phyloP scores from a whole-genome alignment of 139 green algal genomes.

The Chloropicon primus region DNA sequence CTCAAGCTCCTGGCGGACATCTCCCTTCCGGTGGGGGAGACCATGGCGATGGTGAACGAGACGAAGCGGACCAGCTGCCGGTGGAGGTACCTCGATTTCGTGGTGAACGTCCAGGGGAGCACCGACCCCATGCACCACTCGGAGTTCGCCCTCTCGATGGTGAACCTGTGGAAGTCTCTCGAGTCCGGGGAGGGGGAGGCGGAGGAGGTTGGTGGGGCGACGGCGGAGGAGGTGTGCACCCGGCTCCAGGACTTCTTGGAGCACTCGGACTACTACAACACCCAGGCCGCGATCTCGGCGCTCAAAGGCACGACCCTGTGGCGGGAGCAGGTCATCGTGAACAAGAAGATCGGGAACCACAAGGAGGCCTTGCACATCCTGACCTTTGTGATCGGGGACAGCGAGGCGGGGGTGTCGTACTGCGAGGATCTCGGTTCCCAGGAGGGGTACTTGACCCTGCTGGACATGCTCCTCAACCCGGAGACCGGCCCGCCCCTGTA shows the following conservation, averaged over 20 bases:
- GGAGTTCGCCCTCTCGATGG: not conserved
- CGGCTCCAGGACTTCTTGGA: slow-evolving; percentile 39
- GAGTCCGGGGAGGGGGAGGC: not conserved
- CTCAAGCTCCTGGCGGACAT: not conserved
- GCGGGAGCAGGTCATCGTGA: slow-evolving; percentile 45
- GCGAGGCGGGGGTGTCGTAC: slow-evolving; percentile 44
- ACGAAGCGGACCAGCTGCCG: not conserved
- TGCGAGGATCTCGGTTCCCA: slow-evolving; percentile 24
- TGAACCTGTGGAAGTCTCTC: not conserved
- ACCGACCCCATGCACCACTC: not conserved
- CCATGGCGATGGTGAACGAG: not conserved
- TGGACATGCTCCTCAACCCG: slow-evolving; percentile 51
- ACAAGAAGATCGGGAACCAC: slow-evolving; percentile 41
- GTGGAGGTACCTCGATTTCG: not conserved
- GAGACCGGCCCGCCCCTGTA: slow-evolving; percentile 30
- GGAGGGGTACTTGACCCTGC: slow-evolving; percentile 31
- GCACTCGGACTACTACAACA: slow-evolving; percentile 32
- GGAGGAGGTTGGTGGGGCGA: not conserved
- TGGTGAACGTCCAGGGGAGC: not conserved
- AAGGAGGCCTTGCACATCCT: slow-evolving; percentile 41
- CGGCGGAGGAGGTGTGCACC: slow-evolving; percentile 24
- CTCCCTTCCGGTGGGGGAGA: not conserved
- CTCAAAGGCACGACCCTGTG: slow-evolving; percentile 19
- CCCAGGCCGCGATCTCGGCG: slow-evolving; percentile 5
- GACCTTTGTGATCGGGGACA: slow-evolving; percentile 37